Conservation (phyloP, 2,329 filamentous ascomycete species). For the Alternaria burnsii region DNA sequence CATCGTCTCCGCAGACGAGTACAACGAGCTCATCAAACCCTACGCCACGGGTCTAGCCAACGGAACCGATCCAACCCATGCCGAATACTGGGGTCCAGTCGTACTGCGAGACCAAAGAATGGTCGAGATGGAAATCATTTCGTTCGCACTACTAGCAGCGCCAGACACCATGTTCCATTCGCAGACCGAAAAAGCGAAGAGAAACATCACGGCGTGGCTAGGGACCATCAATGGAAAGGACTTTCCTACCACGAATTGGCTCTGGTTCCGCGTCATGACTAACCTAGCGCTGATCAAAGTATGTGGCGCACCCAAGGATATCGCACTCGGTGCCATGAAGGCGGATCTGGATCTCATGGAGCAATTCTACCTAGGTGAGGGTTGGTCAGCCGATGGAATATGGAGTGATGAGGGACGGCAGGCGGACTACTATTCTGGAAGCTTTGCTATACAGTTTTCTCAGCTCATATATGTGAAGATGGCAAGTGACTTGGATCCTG, state of each 20-base stretch:
- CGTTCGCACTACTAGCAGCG: conserved; percentile 58
- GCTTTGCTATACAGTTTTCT: conserved; percentile 63
- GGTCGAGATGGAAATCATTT: conserved; percentile 64
- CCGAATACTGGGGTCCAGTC: conserved; percentile 60
- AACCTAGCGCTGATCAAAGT: conserved; percentile 58
- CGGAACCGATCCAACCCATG: conserved; percentile 45
- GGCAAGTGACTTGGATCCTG: conserved; percentile 53
- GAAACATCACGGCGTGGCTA: conserved; percentile 55
- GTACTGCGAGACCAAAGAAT: conserved; percentile 60
- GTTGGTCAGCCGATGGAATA: conserved; percentile 60
- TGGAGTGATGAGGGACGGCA: conserved; percentile 54
- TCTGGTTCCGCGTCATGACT: conserved; percentile 62
- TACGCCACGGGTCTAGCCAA: conserved; percentile 45
- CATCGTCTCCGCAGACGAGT: conserved; percentile 22
- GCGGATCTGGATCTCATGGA: conserved; percentile 57
- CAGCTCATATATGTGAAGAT: conserved; percentile 59
- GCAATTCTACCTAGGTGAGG: conserved; percentile 55
- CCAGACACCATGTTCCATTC: conserved; percentile 51
- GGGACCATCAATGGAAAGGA: conserved; percentile 54
- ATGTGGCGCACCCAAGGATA: conserved; percentile 49
- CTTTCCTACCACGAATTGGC: conserved; percentile 62
- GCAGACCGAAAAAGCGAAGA: conserved; percentile 40
- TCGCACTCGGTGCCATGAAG: conserved; percentile 52
- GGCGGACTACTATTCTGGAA: conserved; percentile 64
- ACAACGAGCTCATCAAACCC: conserved; percentile 31